phyloP scores from a whole-genome alignment of 2,329 filamentous ascomycete species.

The Sphaerulina vaccinii region DNA sequence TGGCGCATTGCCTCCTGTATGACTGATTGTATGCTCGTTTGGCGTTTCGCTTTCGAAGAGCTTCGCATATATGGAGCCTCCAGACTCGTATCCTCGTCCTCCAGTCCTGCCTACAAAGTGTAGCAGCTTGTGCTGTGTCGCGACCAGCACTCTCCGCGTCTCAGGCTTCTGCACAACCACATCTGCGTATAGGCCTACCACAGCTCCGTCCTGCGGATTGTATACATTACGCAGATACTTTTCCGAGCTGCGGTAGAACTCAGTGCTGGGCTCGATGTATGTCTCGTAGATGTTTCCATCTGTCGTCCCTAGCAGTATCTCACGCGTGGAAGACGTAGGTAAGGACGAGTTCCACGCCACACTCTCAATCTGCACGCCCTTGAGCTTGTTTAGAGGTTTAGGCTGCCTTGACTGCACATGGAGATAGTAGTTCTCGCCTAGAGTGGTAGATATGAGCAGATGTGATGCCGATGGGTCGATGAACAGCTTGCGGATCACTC shows the following conservation, averaged over 20 bases:
- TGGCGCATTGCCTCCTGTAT: conserved; percentile 57
- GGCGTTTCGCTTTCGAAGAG: conserved; percentile 87
- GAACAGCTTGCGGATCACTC: conserved; percentile 92
- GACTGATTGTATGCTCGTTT: conserved; percentile 68
- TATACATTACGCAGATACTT: conserved; percentile 84
- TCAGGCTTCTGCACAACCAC: conserved; percentile 67
- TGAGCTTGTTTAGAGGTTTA: conserved; percentile 75
- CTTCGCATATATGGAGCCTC: conserved; percentile 79
- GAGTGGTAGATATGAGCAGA: conserved; percentile 83
- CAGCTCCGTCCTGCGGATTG: conserved; percentile 75
- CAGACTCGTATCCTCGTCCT: conserved; percentile 65
- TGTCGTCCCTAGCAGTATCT: conserved; percentile 87
- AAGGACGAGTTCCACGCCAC: conserved; percentile 93
- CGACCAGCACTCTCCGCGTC: conserved; percentile 72
- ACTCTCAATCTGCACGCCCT: conserved; percentile 82
- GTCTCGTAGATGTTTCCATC: conserved; percentile 95
- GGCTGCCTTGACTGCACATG: conserved; percentile 91
- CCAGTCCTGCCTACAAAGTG: conserved; percentile 79
- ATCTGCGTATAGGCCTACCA: conserved; percentile 86
- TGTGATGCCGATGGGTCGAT: conserved; percentile 96
- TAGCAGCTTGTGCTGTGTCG: conserved; percentile 73
- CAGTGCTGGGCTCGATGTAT: conserved; percentile 89
- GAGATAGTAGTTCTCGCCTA: conserved; percentile 96
- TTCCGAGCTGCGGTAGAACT: conserved; percentile 94
- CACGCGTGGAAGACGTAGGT: conserved; percentile 88